These are phyloP conservation scores for Pouteria glomerata DNA, from an alignment of 148 eudicot species.

Conservation along the genomic window DNA sequence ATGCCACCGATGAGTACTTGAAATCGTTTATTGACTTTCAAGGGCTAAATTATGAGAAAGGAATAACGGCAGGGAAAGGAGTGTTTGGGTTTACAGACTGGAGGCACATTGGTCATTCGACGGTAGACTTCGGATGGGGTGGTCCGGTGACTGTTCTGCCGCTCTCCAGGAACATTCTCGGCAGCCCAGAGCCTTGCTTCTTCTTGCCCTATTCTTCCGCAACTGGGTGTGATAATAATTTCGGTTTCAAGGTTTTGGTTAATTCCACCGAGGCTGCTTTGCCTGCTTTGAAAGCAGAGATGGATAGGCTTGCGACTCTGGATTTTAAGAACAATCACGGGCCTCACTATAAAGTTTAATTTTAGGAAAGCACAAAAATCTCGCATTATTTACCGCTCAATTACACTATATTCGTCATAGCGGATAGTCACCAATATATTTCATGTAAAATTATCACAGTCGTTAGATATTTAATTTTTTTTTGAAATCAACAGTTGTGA, in stretches of 20 bases:
- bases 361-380: too few species aligned
- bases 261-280: conserved; percentile 34
- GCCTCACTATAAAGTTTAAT: too few species aligned
- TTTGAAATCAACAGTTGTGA: too few species aligned
- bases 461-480: too few species aligned
- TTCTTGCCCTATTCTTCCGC: conserved; percentile 51
- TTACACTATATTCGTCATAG: too few species aligned
- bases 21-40: conserved; percentile 61
- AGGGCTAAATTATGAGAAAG: conserved; percentile 37
- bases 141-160: conserved; percentile 68
- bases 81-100: conserved; percentile 75
- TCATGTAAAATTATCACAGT: too few species aligned
- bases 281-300: conserved; percentile 39
- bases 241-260: conserved; percentile 55
- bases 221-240: conserved; percentile 16
- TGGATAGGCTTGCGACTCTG: conserved; percentile 42
- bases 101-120: conserved; percentile 71
- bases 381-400: too few species aligned
- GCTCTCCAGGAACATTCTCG: conserved; percentile 49
- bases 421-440: too few species aligned
- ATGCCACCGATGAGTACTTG: conserved; percentile 50
- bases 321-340: too few species aligned
- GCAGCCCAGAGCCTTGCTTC: conserved; percentile 56
- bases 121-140: conserved; percentile 67
- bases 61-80: conserved; percentile 43